Percentiles rank a stretch among this genome's conserved stretches.
Evolutionary conservation across 257 asterid species (phyloP).

Genomic region (Plantago major): DNA sequence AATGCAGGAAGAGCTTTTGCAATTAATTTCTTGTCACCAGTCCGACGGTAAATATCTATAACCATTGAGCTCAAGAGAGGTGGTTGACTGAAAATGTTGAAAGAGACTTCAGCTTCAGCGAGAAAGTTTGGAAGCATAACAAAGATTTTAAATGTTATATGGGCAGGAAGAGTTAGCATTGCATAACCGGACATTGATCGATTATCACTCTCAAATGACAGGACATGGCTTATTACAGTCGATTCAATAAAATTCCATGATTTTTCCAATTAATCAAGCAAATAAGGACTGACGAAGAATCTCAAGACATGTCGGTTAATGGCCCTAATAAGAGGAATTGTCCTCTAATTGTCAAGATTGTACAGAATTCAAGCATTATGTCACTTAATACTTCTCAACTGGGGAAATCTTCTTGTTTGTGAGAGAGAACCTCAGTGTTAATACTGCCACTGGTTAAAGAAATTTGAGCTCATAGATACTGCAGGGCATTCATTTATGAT

Average conservation of each 20-base stretch:
- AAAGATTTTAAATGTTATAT: background rate
- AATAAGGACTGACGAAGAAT: background rate
- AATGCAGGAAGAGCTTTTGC: slow-evolving; percentile 68
- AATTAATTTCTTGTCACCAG: slow-evolving; percentile 51
- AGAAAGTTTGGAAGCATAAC: slow-evolving; percentile 4
- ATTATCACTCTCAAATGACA: too few relatives aligned
- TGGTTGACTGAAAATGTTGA: slow-evolving; percentile 62
- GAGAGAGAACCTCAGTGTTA: too few relatives aligned
- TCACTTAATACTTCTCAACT: too few relatives aligned
- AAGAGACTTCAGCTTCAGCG: slow-evolving; percentile 9
- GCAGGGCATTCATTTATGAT: too few relatives aligned
- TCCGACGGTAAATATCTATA: slow-evolving; percentile 47
- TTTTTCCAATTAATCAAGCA: background rate
- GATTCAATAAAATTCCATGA: background rate
- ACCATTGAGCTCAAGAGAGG: slow-evolving; percentile 89
- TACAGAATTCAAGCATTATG: too few relatives aligned
- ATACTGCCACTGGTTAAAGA: too few relatives aligned
- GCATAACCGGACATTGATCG: too few relatives aligned
- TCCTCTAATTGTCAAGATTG: background rate
- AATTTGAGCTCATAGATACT: too few relatives aligned
- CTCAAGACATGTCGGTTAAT: background rate
- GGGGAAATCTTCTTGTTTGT: too few relatives aligned
- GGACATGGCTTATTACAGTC: background rate
- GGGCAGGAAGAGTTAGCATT: background rate
- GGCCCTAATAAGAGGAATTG: background rate